Base-by-base conservation (phyloP, 306 rosid genomes). In the Senna siamea region DNA sequence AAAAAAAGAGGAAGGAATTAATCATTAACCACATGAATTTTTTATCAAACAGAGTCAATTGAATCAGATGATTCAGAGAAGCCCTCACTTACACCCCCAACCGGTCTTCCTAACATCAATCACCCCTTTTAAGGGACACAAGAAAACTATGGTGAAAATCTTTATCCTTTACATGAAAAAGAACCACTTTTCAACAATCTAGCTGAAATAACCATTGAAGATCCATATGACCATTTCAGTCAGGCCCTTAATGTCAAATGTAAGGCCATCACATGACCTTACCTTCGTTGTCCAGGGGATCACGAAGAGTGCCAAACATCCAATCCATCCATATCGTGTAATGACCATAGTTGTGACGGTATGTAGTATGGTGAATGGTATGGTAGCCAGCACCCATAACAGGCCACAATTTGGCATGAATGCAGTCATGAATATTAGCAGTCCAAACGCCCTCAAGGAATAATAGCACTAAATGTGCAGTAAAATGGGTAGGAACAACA, bases 371-470 rank as follows among this genome's bases (percentile, higher is more conserved):
- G 81, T 94, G 98, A 67, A 94, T 87, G 50, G 97, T 88, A 90
- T 94, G 98, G 82, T 89, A 91, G 69, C 98, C 96, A 60, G 98
- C 97, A 75, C 98, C 98, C 98, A 94, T 89, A 20, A 89, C 77
- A 53, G 98, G 97, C 98, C 98, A 94, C 51, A 88, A 3, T 37
- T 87, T 88, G 35, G 81, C 78, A n/a, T 94, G 88, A 72, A 94
- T 87, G 84, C 97, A 85, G 61, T 94, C 98, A 41, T 94, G 98
- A 73, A 94, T 91, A 66, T 91, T 94, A 23, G 97, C 85, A 9
- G 98, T 89, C 98, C 98, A 94, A 46, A 94, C 9, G 34, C 34
- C 95, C 85, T 93, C 97, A 0, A 89, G 26, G 84, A 91, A 91
- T 17, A 93, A 7, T 64, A 91, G 86, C 7, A 3, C 85, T 14